Percentiles rank a stretch among this genome's conserved stretches.
phyloP scores from a whole-genome alignment of 345 rosid genomes.

The Dipteronia dyeriana region DNA sequence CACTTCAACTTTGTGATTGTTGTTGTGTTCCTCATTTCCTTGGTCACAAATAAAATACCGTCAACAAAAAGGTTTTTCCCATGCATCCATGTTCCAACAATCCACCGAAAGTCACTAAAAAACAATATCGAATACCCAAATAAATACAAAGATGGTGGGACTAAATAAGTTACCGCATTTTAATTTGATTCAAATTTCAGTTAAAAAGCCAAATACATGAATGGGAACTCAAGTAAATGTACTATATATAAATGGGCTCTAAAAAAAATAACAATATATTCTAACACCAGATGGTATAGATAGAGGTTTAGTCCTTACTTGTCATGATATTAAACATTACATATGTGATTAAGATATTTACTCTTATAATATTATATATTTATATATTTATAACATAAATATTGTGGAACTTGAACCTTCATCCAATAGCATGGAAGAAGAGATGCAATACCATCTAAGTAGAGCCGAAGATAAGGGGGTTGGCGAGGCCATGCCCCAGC shows the following conservation, averaged over 20 bases:
- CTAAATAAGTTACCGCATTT: background rate
- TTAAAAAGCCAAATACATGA: background rate
- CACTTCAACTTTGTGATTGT: background rate
- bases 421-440: too few species aligned
- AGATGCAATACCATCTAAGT: too few species aligned
- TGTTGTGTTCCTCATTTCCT: background rate
- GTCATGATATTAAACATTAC: too few species aligned
- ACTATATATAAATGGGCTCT: background rate
- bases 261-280: too few species aligned
- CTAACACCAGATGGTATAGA: too few species aligned
- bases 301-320: too few species aligned
- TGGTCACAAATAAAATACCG: background rate
- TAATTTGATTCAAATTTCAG: background rate
- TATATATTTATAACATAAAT: too few species aligned
- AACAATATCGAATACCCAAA: background rate
- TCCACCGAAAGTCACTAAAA: slow-evolving; percentile 12
- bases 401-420: too few species aligned
- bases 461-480: too few species aligned
- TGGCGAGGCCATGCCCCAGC: too few species aligned
- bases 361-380: too few species aligned
- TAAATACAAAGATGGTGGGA: slow-evolving; percentile 11
- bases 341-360: too few species aligned
- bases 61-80: background rate
- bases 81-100: background rate
- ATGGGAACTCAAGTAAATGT: slow-evolving; percentile 13